Evolutionary conservation across 148 eudicot species (phyloP).

Genomic region (Chenopodium formosanum): DNA sequence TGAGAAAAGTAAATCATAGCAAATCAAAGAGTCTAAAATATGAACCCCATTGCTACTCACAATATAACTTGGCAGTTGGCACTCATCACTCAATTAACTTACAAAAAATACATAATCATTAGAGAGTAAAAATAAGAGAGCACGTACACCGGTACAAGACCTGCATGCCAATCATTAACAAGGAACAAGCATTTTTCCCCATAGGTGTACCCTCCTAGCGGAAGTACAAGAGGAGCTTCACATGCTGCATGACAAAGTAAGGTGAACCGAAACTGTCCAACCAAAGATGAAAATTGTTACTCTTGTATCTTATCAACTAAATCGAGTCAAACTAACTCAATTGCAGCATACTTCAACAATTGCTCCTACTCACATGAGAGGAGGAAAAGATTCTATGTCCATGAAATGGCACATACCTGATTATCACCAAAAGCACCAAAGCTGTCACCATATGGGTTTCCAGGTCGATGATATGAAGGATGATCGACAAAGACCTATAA

Average conservation of each 20-base stretch:
- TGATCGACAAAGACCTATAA: constrained; percentile 93
- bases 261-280: constrained; percentile 87
- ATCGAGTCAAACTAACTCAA: constrained; percentile 8
- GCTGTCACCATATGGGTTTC: constrained; percentile 91
- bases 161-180: constrained; percentile 99
- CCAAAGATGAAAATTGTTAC: constrained; percentile 26
- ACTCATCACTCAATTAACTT: not conserved
- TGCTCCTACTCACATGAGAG: not conserved
- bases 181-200: constrained; percentile 90
- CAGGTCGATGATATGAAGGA: constrained; percentile 90
- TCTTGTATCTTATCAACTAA: not conserved
- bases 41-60: not conserved
- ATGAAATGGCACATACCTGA: constrained; percentile 48
- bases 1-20: not conserved
- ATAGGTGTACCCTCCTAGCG: constrained; percentile 85
- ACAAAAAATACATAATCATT: not conserved
- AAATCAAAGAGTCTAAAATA: not conserved
- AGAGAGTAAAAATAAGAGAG: not conserved
- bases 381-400: not conserved
- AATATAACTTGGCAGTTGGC: not conserved
- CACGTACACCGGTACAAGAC: constrained; percentile 89
- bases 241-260: constrained; percentile 96
- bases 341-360: not conserved
- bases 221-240: constrained; percentile 98
- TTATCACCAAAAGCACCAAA: constrained; percentile 96